These are phyloP conservation scores for Trichoderma aggressivum DNA, from an alignment of 2,329 filamentous ascomycete genomes.

Conservation along the genomic window DNA sequence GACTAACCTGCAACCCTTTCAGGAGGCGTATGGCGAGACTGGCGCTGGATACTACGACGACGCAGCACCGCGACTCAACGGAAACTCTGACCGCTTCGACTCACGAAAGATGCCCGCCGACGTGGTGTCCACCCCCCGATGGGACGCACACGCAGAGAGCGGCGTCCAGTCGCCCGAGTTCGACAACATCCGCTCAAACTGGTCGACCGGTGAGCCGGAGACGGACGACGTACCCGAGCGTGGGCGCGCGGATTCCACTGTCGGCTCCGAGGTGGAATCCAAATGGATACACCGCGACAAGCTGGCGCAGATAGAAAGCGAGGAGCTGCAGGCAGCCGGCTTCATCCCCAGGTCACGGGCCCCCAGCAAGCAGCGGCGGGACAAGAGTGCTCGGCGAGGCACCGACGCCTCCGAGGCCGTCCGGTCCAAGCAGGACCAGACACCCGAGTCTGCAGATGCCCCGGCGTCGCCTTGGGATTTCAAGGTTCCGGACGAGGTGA, in stretches of 20 bases:
- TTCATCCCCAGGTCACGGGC: constrained; percentile 54
- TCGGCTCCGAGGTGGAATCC: constrained; percentile 53
- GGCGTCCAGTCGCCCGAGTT: constrained; percentile 27
- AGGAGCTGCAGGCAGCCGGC: constrained; percentile 75
- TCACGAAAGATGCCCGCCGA: constrained; percentile 37
- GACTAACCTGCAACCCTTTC: neutral
- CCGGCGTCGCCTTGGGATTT: constrained; percentile 64
- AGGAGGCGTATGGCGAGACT: constrained; percentile 16
- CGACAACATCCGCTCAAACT: constrained; percentile 23
- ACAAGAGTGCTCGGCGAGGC: constrained; percentile 36
- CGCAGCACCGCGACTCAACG: constrained; percentile 42
- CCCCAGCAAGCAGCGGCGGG: constrained; percentile 46
- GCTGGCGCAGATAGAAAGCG: constrained; percentile 74
- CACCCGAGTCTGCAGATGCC: constrained; percentile 38
- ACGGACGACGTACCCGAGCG: constrained; percentile 28
- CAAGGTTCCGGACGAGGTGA: constrained; percentile 73
- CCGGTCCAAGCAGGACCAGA: constrained; percentile 46
- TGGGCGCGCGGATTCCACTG: constrained; percentile 27
- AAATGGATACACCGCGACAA: constrained; percentile 88
- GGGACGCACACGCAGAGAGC: constrained; percentile 26
- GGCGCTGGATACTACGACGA: constrained; percentile 38
- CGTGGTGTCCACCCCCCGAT: constrained; percentile 28
- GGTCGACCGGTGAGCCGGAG: constrained; percentile 21
- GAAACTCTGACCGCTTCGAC: constrained; percentile 27
- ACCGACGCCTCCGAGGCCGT: constrained; percentile 32